These are phyloP conservation scores for Pterula multifida DNA, from an alignment of 1,284 basidiomycete genomes.

Conservation along the genomic window DNA sequence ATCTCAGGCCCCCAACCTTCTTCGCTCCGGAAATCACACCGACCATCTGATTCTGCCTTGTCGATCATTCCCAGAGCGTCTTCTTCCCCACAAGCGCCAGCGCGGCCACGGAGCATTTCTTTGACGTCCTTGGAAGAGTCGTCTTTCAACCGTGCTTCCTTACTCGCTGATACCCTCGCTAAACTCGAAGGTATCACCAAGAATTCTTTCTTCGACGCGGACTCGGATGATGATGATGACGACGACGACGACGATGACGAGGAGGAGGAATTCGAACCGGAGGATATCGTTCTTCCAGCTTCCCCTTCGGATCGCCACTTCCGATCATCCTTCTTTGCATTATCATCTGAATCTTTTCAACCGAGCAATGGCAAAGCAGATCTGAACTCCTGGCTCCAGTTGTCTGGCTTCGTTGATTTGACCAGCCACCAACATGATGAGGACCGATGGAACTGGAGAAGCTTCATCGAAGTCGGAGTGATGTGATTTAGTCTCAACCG, in stretches of 20 bases:
- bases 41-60: not conserved
- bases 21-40: not conserved
- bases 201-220: not conserved
- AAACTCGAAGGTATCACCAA: not conserved
- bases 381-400: not conserved
- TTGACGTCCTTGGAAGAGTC: not conserved
- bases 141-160: not conserved
- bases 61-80: not conserved
- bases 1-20: not conserved
- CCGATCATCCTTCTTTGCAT: not conserved
- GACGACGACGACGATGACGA: not conserved
- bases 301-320: not conserved
- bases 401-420: not conserved
- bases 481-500: not conserved
- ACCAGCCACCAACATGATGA: not conserved
- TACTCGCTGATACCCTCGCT: not conserved
- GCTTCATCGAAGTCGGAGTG: slow-evolving; percentile 1
- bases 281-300: not conserved
- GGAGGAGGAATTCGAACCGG: not conserved
- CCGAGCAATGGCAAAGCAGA: not conserved
- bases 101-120: not conserved
- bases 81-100: not conserved
- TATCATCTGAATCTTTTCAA: not conserved
- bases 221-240: not conserved
- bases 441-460: slow-evolving; percentile 1